A percentile compares a stretch with the other conserved stretches of the same genome.
These are phyloP conservation scores for Phytophthora chlamydospora DNA, from an alignment of 352 stramenopile species.

Conservation along the genomic window DNA sequence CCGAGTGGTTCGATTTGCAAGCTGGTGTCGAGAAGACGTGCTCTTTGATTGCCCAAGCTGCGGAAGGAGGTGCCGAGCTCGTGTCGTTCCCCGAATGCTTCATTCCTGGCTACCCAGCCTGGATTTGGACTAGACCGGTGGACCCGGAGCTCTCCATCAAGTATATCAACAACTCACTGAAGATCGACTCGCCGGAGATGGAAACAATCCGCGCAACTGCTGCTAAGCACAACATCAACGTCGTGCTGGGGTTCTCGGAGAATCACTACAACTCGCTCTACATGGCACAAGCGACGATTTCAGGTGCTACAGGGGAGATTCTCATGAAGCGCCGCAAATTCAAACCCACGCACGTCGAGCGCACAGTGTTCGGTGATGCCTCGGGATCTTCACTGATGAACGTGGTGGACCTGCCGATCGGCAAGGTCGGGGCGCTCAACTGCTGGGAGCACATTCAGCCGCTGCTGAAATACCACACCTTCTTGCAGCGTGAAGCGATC, in stretches of 20 bases:
- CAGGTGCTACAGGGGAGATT: constrained; percentile 21
- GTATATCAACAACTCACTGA: constrained; percentile 31
- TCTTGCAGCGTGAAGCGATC: constrained; percentile 29
- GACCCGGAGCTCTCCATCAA: constrained; percentile 20
- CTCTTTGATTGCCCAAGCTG: constrained; percentile 25
- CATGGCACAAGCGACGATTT: constrained; percentile 30
- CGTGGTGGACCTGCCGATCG: constrained; percentile 29
- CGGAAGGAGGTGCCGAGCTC: constrained; percentile 15
- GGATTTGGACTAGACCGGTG: constrained; percentile 25
- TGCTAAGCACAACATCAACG: constrained; percentile 28
- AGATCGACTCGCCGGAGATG: constrained; percentile 33
- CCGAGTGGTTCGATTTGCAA: constrained; percentile 27
- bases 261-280: constrained; percentile 41
- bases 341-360: constrained; percentile 33
- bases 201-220: constrained; percentile 26
- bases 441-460: constrained; percentile 30
- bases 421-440: constrained; percentile 28
- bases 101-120: constrained; percentile 23
- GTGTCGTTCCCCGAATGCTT: constrained; percentile 31
- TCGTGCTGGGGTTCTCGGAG: constrained; percentile 37
- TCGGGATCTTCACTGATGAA: constrained; percentile 31
- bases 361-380: constrained; percentile 28
- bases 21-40: constrained; percentile 22
- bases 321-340: constrained; percentile 36
- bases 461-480: constrained; percentile 38